These are phyloP conservation scores for Boletus eberwhitei DNA, from an alignment of 768 basidiomycete genomes.

Conservation along the genomic window DNA sequence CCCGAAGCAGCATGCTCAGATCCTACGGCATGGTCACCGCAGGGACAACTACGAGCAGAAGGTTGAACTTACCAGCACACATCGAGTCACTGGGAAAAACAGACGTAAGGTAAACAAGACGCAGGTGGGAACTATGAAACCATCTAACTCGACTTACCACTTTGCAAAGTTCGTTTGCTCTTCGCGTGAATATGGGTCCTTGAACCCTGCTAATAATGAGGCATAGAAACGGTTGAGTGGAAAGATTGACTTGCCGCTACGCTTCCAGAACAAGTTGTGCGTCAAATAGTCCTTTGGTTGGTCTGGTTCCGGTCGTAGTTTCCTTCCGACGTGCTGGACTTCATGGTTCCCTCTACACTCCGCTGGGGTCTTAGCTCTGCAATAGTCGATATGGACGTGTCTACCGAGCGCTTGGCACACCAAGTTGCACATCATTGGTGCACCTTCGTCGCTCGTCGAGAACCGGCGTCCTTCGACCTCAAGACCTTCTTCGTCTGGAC, in stretches of 20 bases:
- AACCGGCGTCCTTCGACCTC: slow-evolving; percentile 54
- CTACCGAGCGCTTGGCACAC: slow-evolving; percentile 50
- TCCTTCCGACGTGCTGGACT: slow-evolving; percentile 40
- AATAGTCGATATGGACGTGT: slow-evolving; percentile 55
- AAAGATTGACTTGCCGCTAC: slow-evolving; percentile 40
- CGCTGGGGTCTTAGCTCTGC: slow-evolving; percentile 36
- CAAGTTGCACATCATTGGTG: slow-evolving; percentile 60
- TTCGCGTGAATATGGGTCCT: slow-evolving; percentile 58
- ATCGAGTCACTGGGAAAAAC: slow-evolving; percentile 41
- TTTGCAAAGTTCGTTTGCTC: slow-evolving; percentile 50
- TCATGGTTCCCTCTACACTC: slow-evolving; percentile 40
- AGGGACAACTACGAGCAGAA: too few relatives aligned
- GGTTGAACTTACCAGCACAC: slow-evolving; percentile 41
- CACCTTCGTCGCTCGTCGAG: slow-evolving; percentile 50
- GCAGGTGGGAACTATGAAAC: too few relatives aligned
- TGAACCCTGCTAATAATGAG: slow-evolving; percentile 43
- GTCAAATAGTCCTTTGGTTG: slow-evolving; percentile 53
- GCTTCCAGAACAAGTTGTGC: slow-evolving; percentile 53
- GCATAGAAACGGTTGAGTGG: neutral
- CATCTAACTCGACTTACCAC: slow-evolving; percentile 37
- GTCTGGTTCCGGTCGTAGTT: slow-evolving; percentile 43
- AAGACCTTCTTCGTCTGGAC: slow-evolving; percentile 42
- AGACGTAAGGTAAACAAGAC: neutral
- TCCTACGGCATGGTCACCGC: slow-evolving; percentile 30
- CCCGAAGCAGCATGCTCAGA: slow-evolving; percentile 45